phyloP scores from a whole-genome alignment of 2,329 filamentous ascomycete genomes.

The Aspergillus phoenicis region DNA sequence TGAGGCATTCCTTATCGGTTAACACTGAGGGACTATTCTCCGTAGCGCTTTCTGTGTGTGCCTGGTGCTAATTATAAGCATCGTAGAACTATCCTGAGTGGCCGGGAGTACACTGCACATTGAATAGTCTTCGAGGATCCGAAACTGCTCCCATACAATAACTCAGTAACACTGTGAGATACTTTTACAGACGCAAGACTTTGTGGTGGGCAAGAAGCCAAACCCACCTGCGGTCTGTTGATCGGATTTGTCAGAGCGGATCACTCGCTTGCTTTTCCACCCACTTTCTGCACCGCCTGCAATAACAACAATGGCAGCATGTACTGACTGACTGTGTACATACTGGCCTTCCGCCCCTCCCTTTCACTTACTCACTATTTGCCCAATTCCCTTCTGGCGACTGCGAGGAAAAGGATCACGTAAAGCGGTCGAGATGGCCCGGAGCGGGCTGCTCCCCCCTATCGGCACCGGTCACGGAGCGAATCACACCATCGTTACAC shows the following conservation, averaged over 20 bases:
- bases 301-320: not conserved
- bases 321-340: not conserved
- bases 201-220: not conserved
- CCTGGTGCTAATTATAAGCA: not conserved
- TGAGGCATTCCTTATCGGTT: not conserved
- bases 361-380: no score
- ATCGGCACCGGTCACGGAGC: not conserved
- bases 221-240: not conserved
- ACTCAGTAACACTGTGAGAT: not conserved
- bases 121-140: not conserved
- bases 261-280: not conserved
- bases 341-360: not conserved
- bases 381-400: no score
- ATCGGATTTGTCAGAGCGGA: not conserved
- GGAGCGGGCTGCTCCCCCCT: not conserved
- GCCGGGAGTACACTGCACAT: not conserved
- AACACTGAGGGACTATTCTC: not conserved
- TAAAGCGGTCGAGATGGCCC: not conserved
- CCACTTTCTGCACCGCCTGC: not conserved
- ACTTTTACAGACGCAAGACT: no score
- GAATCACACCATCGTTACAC: conserved; percentile 4
- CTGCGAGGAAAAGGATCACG: not conserved
- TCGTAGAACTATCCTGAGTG: not conserved
- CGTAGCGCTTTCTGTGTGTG: not conserved
- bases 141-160: not conserved